Base-by-base conservation (phyloP, 2,329 filamentous ascomycete species). In the Eutypella sp. region DNA sequence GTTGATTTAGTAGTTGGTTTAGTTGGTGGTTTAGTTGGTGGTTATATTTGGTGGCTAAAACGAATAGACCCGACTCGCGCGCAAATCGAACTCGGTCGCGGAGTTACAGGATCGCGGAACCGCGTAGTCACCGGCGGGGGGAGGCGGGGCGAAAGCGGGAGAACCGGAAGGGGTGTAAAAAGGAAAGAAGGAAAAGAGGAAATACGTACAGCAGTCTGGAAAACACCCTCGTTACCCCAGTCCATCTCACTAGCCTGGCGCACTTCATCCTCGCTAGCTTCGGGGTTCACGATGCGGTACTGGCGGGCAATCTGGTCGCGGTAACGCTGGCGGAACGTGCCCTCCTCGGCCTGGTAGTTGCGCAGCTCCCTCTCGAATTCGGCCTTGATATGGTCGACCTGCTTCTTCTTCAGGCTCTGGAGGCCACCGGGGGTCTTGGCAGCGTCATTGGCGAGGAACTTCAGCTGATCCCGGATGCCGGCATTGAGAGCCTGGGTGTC, bases 221-320 rank as follows among this genome's bases (percentile, higher is more conserved):
- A 93, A 45, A 93, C 83, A 58, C 86, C 85, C 69, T 91, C 84
- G 48, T 87, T 79, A 44, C 84, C 81, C 84, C 86, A 87, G 62
- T 90, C 83, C 44, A 81, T 73, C 55, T 87, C 75, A 20, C 81
- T 72, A 3, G 86, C 86, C 63, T 87, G 72, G 41, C 76, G 71
- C 3, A 91, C 82, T 66, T 92, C 85, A 2, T 77, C 71, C 48
- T 90, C 85, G 41, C 78, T 78, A n/a, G 87, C 88, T 38, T 89
- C 83, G 42, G 87, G 87, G 63, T 90, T 89, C 55, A 89, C 86
- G 61, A 92, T 90, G 46, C 81, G 76, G 67, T 88, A 91, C 67
- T 93, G 88, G 58, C 88, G 78, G 47, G 81, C 81, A 61, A 92
- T 89, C 65, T 89, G 85, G 52, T 90, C 85, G 49, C 84, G 79